These are phyloP conservation scores for Termitomyces sp. DNA, from an alignment of 768 basidiomycete genomes.

Conservation along the genomic window DNA sequence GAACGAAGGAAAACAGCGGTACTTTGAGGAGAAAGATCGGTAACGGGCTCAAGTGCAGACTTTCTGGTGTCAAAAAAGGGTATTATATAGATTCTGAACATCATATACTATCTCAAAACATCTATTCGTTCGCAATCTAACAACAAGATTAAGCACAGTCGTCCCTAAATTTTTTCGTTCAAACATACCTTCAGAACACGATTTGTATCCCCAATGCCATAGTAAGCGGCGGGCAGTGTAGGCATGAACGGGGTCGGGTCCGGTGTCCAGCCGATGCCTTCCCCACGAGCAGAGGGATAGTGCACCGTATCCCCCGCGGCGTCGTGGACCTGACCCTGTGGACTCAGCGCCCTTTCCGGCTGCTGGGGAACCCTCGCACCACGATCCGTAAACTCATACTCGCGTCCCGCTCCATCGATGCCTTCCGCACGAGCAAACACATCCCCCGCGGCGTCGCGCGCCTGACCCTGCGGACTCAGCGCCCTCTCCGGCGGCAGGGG, in stretches of 20 bases:
- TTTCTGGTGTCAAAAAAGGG: not conserved
- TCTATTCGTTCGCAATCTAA: slow-evolving; percentile 4
- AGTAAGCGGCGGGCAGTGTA: not conserved
- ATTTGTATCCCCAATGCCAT: not conserved
- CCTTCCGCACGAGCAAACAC: too few relatives aligned
- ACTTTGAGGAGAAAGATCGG: not conserved
- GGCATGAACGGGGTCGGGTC: slow-evolving; percentile 4
- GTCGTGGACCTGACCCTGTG: not conserved
- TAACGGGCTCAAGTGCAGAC: not conserved
- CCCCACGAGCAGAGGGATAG: not conserved
- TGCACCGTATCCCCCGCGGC: not conserved
- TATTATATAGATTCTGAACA: not conserved
- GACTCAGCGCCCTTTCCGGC: not conserved
- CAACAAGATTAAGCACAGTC: not conserved
- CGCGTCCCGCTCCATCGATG: not conserved
- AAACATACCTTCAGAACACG: slow-evolving; percentile 7
- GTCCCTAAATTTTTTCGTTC: not conserved
- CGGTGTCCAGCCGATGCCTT: slow-evolving; percentile 4
- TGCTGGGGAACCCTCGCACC: not conserved
- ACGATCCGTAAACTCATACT: not conserved
- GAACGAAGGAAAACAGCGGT: not conserved
- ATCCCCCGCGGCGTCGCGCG: not conserved
- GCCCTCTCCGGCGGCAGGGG: not conserved
- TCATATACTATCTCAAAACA: too few relatives aligned
- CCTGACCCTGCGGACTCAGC: not conserved